These are phyloP conservation scores for Ascochyta viciae-villosae DNA, from an alignment of 2,329 filamentous ascomycete genomes.

Conservation along the genomic window DNA sequence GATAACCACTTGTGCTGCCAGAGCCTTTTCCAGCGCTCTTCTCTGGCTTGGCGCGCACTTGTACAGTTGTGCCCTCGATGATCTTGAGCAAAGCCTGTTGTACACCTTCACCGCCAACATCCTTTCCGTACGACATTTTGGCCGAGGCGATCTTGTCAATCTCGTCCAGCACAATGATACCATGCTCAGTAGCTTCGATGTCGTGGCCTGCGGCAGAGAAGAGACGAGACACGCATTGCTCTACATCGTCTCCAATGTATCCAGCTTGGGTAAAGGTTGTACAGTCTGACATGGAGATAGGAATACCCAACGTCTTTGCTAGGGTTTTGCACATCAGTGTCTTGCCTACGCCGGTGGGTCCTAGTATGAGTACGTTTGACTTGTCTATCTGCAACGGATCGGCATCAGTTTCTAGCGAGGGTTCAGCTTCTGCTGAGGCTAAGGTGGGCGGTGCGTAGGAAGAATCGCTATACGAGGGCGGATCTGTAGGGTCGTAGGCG, in stretches of 20 bases:
- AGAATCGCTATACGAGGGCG: conserved; percentile 23
- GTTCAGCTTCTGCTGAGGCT: conserved; percentile 42
- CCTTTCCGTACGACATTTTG: conserved; percentile 86
- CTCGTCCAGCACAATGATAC: conserved; percentile 95
- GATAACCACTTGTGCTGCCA: conserved; percentile 22
- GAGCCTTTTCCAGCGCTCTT: conserved; percentile 54
- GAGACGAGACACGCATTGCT: conserved; percentile 89
- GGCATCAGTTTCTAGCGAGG: conserved; percentile 59
- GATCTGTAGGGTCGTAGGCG: conserved; percentile 26
- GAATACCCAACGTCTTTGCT: conserved; percentile 90
- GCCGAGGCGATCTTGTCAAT: conserved; percentile 95
- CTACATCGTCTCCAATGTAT: conserved; percentile 98
- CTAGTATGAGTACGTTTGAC: conserved; percentile 89
- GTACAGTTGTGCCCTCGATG: conserved; percentile 92
- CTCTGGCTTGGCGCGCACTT: conserved; percentile 85
- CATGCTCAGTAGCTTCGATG: conserved; percentile 81
- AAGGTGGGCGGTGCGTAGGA: conserved; percentile 25
- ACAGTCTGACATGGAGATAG: conserved; percentile 94
- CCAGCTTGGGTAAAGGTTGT: conserved; percentile 95
- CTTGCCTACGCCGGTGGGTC: conserved; percentile 94
- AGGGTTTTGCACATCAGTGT: conserved; percentile 94
- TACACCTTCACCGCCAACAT: conserved; percentile 94
- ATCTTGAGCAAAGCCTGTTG: conserved; percentile 96
- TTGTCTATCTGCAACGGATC: conserved; percentile 82
- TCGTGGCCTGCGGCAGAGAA: conserved; percentile 92